Conservation (phyloP, 805 yeast species). For the Yarrowia osloensis region DNA sequence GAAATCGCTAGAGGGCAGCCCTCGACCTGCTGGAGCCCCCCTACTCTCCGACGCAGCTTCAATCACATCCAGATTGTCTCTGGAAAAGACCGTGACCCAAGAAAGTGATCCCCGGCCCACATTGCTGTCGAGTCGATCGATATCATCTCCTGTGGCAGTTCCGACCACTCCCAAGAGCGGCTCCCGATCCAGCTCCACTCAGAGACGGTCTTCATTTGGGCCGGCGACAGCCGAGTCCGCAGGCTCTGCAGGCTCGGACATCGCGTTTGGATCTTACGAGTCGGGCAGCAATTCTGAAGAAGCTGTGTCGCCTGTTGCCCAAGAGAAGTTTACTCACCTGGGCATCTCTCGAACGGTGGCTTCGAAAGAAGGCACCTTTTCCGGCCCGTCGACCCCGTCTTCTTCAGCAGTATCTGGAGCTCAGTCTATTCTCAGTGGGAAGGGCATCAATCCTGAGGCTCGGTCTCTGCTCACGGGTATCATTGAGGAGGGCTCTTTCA, state of each 20-base stretch:
- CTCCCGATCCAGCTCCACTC: not conserved
- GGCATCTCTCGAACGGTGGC: constrained; percentile 3
- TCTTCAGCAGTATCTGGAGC: not conserved
- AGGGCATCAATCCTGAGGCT: constrained; percentile 18
- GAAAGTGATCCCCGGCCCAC: not conserved
- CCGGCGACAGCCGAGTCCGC: not conserved
- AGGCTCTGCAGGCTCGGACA: not conserved
- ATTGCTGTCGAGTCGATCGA: not conserved
- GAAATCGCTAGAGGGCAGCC: not conserved
- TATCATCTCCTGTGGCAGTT: constrained; percentile 15
- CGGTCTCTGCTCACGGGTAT: constrained; percentile 16
- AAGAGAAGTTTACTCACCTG: constrained; percentile 10
- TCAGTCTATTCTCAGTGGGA: constrained; percentile 2
- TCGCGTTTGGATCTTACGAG: constrained; percentile 13
- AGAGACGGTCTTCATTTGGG: not conserved
- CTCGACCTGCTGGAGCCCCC: not conserved
- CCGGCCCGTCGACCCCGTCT: not conserved
- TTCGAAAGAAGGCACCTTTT: not conserved
- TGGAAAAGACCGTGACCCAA: constrained; percentile 9
- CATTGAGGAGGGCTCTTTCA: constrained; percentile 23
- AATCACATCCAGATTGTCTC: not conserved
- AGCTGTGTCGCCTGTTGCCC: not conserved
- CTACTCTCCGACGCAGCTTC: not conserved
- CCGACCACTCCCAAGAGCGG: constrained; percentile 3
- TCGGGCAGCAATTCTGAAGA: constrained; percentile 2